Percentiles rank a stretch among this genome's conserved stretches.
These are phyloP conservation scores for Leccinum boreale DNA, from an alignment of 768 basidiomycete genomes.

Conservation along the genomic window DNA sequence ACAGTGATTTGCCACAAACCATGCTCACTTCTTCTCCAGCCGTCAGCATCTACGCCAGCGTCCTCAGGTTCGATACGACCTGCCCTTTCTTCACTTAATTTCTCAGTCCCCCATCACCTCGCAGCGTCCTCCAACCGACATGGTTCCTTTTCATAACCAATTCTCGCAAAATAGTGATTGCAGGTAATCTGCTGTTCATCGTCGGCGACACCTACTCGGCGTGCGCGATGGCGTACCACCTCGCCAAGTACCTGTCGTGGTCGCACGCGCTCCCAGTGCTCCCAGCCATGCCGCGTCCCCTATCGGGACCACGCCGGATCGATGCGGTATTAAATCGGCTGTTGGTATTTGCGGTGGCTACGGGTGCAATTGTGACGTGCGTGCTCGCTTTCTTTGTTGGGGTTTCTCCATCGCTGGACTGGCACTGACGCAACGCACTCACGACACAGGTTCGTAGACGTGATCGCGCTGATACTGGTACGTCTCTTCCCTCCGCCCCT, in stretches of 20 bases:
- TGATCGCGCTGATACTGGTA: constrained; percentile 25
- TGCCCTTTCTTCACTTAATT: background rate
- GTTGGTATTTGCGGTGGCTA: constrained; percentile 24
- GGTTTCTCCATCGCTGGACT: too few species aligned
- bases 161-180: constrained; percentile 8
- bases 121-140: constrained; percentile 1
- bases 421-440: background rate
- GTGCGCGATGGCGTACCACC: constrained; percentile 21
- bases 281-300: background rate
- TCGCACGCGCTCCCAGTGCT: background rate
- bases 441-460: constrained; percentile 20
- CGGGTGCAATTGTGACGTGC: constrained; percentile 25
- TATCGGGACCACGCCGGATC: constrained; percentile 8
- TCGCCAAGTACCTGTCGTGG: constrained; percentile 14
- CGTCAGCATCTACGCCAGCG: constrained; percentile 11
- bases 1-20: background rate
- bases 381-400: background rate
- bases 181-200: constrained; percentile 25
- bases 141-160: constrained; percentile 11
- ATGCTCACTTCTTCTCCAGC: constrained; percentile 1
- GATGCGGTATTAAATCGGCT: constrained; percentile 22
- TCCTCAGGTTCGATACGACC: constrained; percentile 16
- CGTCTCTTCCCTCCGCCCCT: background rate
- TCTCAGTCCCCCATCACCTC: background rate
- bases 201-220: constrained; percentile 23